These are phyloP conservation scores for Teratosphaeriaceae sp. DNA, from an alignment of 2,329 filamentous ascomycete genomes.

Conservation along the genomic window DNA sequence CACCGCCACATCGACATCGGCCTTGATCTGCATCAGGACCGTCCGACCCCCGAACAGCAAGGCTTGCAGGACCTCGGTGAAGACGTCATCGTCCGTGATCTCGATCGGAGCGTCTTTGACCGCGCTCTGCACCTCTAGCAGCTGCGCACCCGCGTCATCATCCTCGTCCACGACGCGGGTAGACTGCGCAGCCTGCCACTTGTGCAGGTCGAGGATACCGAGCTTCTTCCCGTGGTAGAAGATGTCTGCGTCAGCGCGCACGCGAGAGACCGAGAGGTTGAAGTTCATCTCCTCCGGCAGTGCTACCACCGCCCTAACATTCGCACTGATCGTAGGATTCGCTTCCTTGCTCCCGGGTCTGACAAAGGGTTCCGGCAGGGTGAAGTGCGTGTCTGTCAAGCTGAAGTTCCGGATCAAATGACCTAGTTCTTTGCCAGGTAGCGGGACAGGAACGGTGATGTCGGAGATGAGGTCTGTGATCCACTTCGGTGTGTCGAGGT, in stretches of 20 bases:
- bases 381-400: slow-evolving; percentile 77
- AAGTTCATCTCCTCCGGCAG: slow-evolving; percentile 86
- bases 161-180: slow-evolving; percentile 54
- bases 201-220: slow-evolving; percentile 67
- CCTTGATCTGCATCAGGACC: slow-evolving; percentile 67
- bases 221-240: slow-evolving; percentile 72
- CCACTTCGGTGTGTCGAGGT: slow-evolving; percentile 70
- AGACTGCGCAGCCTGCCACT: slow-evolving; percentile 83
- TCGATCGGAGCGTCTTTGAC: slow-evolving; percentile 75
- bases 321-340: slow-evolving; percentile 74
- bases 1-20: slow-evolving; percentile 75
- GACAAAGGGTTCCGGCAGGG: slow-evolving; percentile 71
- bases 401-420: slow-evolving; percentile 83
- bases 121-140: slow-evolving; percentile 66
- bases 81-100: slow-evolving; percentile 72
- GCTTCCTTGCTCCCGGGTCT: slow-evolving; percentile 66
- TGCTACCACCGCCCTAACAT: slow-evolving; percentile 69
- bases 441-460: slow-evolving; percentile 75
- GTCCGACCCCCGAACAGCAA: slow-evolving; percentile 67
- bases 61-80: slow-evolving; percentile 73
- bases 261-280: slow-evolving; percentile 66
- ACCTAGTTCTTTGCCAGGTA: slow-evolving; percentile 75
- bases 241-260: slow-evolving; percentile 73
- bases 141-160: slow-evolving; percentile 30
- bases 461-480: slow-evolving; percentile 71